Conservation (phyloP, 2,329 filamentous ascomycete species). For the Curvularia sp. region DNA sequence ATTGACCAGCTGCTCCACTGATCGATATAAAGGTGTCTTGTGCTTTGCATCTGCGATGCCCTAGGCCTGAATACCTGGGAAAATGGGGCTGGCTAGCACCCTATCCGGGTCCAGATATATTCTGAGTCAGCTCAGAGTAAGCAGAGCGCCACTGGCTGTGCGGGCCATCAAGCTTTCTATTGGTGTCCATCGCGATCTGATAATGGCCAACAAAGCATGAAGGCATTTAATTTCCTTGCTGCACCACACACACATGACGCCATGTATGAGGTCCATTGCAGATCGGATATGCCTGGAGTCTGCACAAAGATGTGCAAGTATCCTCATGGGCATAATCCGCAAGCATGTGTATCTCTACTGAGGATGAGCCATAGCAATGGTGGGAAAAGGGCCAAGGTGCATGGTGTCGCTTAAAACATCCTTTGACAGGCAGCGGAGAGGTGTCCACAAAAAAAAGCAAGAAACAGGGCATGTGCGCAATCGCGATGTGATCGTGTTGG, state of each 20-base stretch:
- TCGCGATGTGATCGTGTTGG: constrained; percentile 2
- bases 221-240: not conserved
- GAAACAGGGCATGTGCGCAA: not conserved
- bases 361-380: not conserved
- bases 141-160: not conserved
- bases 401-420: not conserved
- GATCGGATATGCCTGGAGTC: not conserved
- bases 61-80: not conserved
- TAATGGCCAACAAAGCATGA: not conserved
- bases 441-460: constrained; percentile 3
- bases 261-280: not conserved
- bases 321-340: not conserved
- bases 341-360: not conserved
- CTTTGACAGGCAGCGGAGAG: not conserved
- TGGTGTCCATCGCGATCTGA: not conserved
- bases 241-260: not conserved
- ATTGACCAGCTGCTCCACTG: not conserved
- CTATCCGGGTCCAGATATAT: not conserved
- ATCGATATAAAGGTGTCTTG: not conserved
- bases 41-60: not conserved
- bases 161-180: not conserved
- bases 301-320: not conserved
- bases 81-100: not conserved
- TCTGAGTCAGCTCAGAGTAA: not conserved
- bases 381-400: not conserved